These are phyloP conservation scores for Prunus mongolica DNA, from an alignment of 306 rosid species.

Conservation along the genomic window DNA sequence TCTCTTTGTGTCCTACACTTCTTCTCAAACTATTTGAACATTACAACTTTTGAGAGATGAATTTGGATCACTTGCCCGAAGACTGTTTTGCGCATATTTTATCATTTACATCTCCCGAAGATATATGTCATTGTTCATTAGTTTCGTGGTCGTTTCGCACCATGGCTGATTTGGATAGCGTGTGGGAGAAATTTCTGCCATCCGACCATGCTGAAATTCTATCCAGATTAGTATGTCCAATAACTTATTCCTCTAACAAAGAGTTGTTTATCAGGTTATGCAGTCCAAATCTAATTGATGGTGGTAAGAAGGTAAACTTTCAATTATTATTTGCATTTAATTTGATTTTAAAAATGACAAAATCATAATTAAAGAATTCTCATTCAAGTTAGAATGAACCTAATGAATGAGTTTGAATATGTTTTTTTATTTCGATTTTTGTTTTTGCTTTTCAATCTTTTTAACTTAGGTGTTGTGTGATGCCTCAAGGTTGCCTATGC, in stretches of 20 bases:
- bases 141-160: conserved; percentile 26
- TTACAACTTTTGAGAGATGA: background rate
- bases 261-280: conserved; percentile 44
- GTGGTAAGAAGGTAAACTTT: conserved; percentile 37
- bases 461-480: background rate
- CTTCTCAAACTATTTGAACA: background rate
- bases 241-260: conserved; percentile 38
- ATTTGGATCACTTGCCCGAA: conserved; percentile 38
- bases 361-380: background rate
- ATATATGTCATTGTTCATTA: conserved; percentile 30
- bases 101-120: conserved; percentile 48
- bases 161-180: conserved; percentile 39
- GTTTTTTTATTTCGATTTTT: too few species aligned
- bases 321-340: background rate
- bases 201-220: conserved; percentile 27
- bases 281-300: conserved; percentile 45
- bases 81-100: conserved; percentile 57
- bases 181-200: conserved; percentile 56
- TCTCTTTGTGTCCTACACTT: background rate
- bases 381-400: background rate
- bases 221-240: conserved; percentile 38
- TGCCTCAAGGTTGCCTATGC: background rate
- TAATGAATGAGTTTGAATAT: too few species aligned
- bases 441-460: too few species aligned
- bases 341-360: background rate